phyloP scores from a whole-genome alignment of 2,329 filamentous ascomycete species.

The Grosmannia serpens region DNA sequence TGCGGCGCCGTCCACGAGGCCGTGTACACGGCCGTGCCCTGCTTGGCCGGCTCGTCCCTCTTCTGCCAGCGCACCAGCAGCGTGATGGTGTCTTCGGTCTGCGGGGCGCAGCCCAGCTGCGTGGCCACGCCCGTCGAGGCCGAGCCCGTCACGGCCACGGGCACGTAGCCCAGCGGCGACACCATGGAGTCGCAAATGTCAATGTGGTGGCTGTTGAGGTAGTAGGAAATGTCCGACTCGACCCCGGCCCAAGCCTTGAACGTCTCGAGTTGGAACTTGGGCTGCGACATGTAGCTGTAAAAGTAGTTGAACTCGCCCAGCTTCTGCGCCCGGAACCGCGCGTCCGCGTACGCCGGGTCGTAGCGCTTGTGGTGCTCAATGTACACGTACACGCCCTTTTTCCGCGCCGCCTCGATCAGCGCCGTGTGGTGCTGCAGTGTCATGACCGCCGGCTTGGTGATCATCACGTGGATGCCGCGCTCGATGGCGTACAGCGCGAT shows the following conservation, averaged over 20 bases:
- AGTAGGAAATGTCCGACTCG: constrained; percentile 91
- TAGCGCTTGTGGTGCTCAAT: constrained; percentile 96
- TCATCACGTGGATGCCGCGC: constrained; percentile 75
- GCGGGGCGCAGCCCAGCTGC: constrained; percentile 62
- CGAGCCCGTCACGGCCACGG: constrained; percentile 66
- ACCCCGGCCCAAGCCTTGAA: constrained; percentile 91
- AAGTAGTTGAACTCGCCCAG: constrained; percentile 98
- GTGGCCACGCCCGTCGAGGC: constrained; percentile 70
- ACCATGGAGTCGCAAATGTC: constrained; percentile 93
- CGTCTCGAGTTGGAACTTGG: constrained; percentile 81
- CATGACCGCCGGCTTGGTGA: constrained; percentile 92
- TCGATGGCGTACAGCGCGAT: constrained; percentile 89
- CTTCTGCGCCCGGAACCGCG: constrained; percentile 60
- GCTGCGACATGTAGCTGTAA: constrained; percentile 93
- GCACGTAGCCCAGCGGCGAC: constrained; percentile 56
- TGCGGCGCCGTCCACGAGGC: constrained; percentile 91
- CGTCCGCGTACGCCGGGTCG: constrained; percentile 87
- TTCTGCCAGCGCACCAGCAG: constrained; percentile 81
- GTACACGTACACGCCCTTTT: constrained; percentile 77
- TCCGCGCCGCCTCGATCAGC: constrained; percentile 59
- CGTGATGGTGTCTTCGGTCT: constrained; percentile 89
- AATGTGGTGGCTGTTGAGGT: constrained; percentile 89
- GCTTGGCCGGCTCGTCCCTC: constrained; percentile 53
- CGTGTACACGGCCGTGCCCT: constrained; percentile 82
- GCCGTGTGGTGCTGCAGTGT: constrained; percentile 66